These are phyloP conservation scores for Sugiyamaella mastotermitis DNA, from an alignment of 805 yeast genomes.

Conservation along the genomic window DNA sequence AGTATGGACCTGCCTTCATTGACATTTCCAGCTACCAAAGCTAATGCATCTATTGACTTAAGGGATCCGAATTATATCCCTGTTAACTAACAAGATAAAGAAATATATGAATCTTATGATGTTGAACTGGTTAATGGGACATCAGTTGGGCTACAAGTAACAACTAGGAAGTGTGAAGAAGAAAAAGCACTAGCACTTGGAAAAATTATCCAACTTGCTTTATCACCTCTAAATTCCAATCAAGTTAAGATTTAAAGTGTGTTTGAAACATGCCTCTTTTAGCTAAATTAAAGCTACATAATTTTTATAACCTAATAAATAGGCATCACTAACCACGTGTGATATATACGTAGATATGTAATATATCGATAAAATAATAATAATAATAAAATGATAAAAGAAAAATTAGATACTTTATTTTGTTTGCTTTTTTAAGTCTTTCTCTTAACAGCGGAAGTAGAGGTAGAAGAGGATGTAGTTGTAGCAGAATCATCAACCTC, in stretches of 20 bases:
- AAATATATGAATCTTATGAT: constrained; percentile 36
- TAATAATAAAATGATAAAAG: background rate
- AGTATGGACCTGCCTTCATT: constrained; percentile 5
- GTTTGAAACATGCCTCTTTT: no score
- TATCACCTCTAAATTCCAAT: no score
- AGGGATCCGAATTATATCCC: constrained; percentile 17
- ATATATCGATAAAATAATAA: no score
- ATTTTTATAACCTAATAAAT: no score
- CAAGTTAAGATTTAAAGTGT: no score
- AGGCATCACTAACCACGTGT: no score
- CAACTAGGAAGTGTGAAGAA: constrained; percentile 51
- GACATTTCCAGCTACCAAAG: constrained; percentile 1
- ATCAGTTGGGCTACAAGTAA: constrained; percentile 52
- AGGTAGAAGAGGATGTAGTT: constrained; percentile 11
- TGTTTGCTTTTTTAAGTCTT: constrained; percentile 15
- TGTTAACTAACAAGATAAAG: constrained; percentile 25
- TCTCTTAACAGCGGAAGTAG: constrained; percentile 19
- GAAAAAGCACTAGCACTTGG: constrained; percentile 44
- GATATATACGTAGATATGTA: no score
- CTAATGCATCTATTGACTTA: constrained; percentile 1
- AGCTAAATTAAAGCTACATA: no score
- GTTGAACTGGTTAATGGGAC: constrained; percentile 43
- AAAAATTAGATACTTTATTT: background rate
- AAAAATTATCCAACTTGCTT: constrained; percentile 12
- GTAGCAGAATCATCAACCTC: constrained; percentile 7